Conservation (phyloP, 306 rosid species). For the Urtica urens region DNA sequence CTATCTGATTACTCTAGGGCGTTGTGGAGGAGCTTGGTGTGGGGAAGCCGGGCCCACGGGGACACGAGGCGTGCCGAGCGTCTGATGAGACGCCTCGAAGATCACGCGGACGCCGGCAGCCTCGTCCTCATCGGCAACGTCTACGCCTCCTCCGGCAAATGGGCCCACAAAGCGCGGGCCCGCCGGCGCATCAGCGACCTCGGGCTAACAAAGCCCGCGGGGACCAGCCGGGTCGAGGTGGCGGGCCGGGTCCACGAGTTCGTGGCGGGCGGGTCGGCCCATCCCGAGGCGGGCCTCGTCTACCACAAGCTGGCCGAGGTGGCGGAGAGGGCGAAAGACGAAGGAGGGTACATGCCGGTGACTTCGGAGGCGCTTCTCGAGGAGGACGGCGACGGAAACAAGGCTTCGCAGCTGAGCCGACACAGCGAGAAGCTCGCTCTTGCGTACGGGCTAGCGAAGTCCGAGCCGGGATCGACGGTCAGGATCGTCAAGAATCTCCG, state of each 20-base stretch:
- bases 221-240: slow-evolving; percentile 46
- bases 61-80: slow-evolving; percentile 27
- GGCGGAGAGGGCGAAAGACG: slow-evolving; percentile 25
- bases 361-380: slow-evolving; percentile 36
- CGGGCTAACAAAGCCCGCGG: slow-evolving; percentile 23
- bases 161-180: not conserved
- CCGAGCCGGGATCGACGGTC: slow-evolving; percentile 35
- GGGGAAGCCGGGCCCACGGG: slow-evolving; percentile 35
- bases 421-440: slow-evolving; percentile 57
- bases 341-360: slow-evolving; percentile 39
- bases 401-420: slow-evolving; percentile 34
- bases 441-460: slow-evolving; percentile 45
- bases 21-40: slow-evolving; percentile 45
- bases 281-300: slow-evolving; percentile 29
- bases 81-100: slow-evolving; percentile 29
- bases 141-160: not conserved
- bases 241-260: slow-evolving; percentile 33
- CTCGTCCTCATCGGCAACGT: slow-evolving; percentile 22
- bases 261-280: slow-evolving; percentile 39
- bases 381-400: slow-evolving; percentile 46
- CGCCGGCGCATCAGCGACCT: not conserved
- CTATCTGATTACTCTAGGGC: no score
- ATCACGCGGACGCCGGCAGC: slow-evolving; percentile 36
- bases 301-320: slow-evolving; percentile 37
- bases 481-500: slow-evolving; percentile 48